These are phyloP conservation scores for Rhazya stricta DNA, from an alignment of 257 asterid genomes.

Conservation along the genomic window DNA sequence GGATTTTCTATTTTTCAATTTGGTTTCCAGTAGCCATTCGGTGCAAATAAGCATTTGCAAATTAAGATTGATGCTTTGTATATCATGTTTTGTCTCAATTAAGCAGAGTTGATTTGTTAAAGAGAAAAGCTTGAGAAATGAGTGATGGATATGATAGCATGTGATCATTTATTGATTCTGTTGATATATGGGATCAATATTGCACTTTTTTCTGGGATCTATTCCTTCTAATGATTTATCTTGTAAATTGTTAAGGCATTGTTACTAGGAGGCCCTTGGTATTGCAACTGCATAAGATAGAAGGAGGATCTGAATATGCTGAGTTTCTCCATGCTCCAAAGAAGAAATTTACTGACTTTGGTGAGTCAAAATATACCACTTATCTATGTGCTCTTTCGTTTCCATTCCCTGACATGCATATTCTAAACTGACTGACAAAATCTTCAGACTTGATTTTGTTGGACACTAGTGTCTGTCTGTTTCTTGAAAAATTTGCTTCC, in stretches of 20 bases:
- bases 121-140: background rate
- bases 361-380: constrained; percentile 34
- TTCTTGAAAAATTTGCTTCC: background rate
- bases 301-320: constrained; percentile 79
- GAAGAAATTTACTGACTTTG: constrained; percentile 66
- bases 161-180: background rate
- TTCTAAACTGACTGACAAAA: background rate
- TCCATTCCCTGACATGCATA: background rate
- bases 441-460: background rate
- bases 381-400: background rate
- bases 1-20: background rate
- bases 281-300: constrained; percentile 87
- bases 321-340: constrained; percentile 89
- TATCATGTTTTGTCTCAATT: background rate
- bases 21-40: background rate
- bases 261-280: constrained; percentile 99
- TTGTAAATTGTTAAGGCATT: constrained; percentile 49
- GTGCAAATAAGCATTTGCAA: background rate
- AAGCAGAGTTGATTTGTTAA: background rate
- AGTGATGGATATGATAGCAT: background rate
- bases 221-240: constrained; percentile 5
- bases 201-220: background rate
- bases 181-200: background rate
- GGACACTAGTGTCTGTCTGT: background rate
- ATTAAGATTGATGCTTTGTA: no score